These are phyloP conservation scores for Prosopis cineraria DNA, from an alignment of 306 rosid genomes.

Conservation along the genomic window DNA sequence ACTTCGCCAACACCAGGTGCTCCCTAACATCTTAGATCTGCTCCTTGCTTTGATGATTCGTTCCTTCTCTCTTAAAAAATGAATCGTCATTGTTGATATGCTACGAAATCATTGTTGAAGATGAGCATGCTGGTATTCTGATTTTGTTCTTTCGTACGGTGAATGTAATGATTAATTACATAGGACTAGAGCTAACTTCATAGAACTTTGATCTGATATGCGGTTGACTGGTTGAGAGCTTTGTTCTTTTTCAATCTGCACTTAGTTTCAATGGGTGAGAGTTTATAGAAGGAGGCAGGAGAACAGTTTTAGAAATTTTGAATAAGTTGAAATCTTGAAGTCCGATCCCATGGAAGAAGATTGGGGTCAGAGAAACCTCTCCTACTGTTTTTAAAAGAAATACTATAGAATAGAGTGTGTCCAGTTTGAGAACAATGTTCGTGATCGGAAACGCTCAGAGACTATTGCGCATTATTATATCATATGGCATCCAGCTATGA, in stretches of 20 bases:
- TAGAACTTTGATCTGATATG: background rate
- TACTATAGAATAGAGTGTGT: background rate
- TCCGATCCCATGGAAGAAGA: background rate
- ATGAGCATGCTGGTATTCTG: background rate
- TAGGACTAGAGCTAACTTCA: background rate
- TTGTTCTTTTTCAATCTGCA: background rate
- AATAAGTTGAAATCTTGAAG: background rate
- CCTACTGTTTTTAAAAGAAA: background rate
- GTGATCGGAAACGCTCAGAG: background rate
- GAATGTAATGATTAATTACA: background rate
- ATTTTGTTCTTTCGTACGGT: background rate
- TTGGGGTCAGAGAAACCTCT: background rate
- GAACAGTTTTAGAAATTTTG: background rate
- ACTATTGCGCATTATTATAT: background rate
- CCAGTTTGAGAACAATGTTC: background rate
- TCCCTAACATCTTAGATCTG: slow-evolving; percentile 30
- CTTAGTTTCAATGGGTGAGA: background rate
- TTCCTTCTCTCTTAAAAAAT: background rate
- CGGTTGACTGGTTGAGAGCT: background rate
- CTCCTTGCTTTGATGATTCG: background rate
- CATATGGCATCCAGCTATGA: background rate
- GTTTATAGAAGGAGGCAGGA: background rate
- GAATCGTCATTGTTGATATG: slow-evolving; percentile 17
- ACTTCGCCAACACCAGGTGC: slow-evolving; percentile 78
- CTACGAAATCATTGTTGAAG: background rate